Evolutionary conservation across 495 filamentous ascomycete species (phyloP).

Genomic region (Daldinia concentrica): DNA sequence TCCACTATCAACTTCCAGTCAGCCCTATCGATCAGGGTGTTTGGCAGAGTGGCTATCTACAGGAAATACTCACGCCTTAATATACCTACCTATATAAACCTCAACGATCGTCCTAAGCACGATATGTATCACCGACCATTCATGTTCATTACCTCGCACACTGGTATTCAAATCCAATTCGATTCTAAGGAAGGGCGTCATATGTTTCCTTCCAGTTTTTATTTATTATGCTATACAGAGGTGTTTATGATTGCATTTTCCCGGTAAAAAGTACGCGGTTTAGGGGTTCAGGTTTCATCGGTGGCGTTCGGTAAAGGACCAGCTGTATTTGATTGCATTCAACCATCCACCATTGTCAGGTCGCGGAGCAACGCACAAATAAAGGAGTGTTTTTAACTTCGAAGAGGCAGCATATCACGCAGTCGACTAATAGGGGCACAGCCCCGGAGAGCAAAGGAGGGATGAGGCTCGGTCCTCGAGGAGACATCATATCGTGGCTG

Average conservation of each 20-base stretch:
- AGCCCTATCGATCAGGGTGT: not conserved
- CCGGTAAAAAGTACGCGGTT: conserved; percentile 24
- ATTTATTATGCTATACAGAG: conserved; percentile 19
- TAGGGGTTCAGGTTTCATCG: conserved; percentile 14
- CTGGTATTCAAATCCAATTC: conserved; percentile 12
- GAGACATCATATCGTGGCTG: not conserved
- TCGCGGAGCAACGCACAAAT: conserved; percentile 7
- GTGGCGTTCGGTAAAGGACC: conserved; percentile 31
- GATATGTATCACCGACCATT: not conserved
- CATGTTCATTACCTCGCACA: not conserved
- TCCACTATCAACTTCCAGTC: not conserved
- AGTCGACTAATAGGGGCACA: conserved; percentile 22
- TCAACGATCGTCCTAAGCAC: not conserved
- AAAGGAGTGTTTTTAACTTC: conserved; percentile 5
- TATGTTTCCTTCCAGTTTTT: not conserved
- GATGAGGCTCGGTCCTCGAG: not conserved
- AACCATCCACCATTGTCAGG: conserved; percentile 18
- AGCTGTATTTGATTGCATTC: conserved; percentile 21
- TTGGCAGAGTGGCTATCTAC: not conserved
- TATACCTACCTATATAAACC: not conserved
- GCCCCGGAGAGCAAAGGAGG: not conserved
- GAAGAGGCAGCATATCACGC: conserved; percentile 8
- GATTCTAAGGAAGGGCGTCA: conserved; percentile 3
- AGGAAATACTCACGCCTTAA: not conserved
- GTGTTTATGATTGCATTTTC: conserved; percentile 36